Conservation (phyloP, 352 stramenopile species). For the Aphanomyces cochlioides region DNA sequence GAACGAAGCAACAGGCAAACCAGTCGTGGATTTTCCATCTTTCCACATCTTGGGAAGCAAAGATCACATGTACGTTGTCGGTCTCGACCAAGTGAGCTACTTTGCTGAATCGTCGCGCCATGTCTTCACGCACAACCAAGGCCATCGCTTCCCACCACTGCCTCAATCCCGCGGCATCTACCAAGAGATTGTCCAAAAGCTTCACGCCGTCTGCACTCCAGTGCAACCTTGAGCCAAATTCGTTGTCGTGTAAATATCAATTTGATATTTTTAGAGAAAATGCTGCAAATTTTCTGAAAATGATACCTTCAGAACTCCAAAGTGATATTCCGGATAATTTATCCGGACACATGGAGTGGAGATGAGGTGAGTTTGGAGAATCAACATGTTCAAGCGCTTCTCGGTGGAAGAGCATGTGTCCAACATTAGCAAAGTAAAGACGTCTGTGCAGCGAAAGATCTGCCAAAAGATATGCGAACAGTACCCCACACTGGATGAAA, state of each 20-base stretch:
- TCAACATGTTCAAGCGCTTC: slow-evolving; percentile 94
- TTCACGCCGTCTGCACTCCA: neutral
- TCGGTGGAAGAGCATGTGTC: slow-evolving; percentile 92
- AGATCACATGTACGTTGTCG: slow-evolving; percentile 44
- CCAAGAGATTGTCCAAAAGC: slow-evolving; percentile 32
- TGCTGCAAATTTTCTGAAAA: no score
- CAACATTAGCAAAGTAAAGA: slow-evolving; percentile 95
- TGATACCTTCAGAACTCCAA: no score
- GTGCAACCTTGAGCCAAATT: no score
- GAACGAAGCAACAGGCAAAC: neutral
- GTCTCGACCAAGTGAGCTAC: slow-evolving; percentile 38
- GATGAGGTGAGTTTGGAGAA: neutral
- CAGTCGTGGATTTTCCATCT: slow-evolving; percentile 33
- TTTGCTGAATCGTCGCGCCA: slow-evolving; percentile 31
- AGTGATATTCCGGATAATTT: no score
- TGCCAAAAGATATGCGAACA: slow-evolving; percentile 92
- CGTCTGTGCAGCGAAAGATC: slow-evolving; percentile 94
- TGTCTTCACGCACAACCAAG: slow-evolving; percentile 35
- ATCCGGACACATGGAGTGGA: no score
- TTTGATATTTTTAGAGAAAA: no score
- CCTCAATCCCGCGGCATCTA: slow-evolving; percentile 36
- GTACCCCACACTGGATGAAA: slow-evolving; percentile 75
- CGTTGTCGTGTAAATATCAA: no score
- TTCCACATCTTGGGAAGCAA: slow-evolving; percentile 62
- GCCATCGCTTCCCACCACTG: slow-evolving; percentile 37